A percentile compares a stretch with the other conserved stretches of the same genome.
Conservation (phyloP, 2,329 filamentous ascomycete genomes). For the Botrytis galanthina region DNA sequence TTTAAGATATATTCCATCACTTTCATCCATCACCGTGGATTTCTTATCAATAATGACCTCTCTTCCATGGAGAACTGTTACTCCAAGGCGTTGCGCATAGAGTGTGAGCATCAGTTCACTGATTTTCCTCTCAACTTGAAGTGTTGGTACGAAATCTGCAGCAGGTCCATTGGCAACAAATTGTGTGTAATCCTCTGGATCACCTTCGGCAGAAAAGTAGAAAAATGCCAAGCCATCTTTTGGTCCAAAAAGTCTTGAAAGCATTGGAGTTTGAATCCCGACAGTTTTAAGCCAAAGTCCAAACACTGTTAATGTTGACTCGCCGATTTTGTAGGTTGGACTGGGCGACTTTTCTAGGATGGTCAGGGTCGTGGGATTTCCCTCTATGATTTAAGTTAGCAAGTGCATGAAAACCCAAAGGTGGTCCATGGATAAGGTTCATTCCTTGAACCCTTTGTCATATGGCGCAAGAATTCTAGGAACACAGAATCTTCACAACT, state of each 20-base stretch:
- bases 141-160: constrained; percentile 26
- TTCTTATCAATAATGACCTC: constrained; percentile 18
- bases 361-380: constrained; percentile 20
- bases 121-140: constrained; percentile 35
- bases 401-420: background rate
- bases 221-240: constrained; percentile 36
- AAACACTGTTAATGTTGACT: constrained; percentile 33
- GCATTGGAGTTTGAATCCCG: constrained; percentile 26
- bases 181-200: constrained; percentile 25
- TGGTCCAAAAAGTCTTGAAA: constrained; percentile 31
- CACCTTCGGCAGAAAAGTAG: constrained; percentile 25
- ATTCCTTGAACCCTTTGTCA: background rate
- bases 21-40: background rate
- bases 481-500: background rate
- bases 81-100: constrained; percentile 31
- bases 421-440: background rate
- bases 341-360: constrained; percentile 29
- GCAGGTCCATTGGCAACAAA: constrained; percentile 29
- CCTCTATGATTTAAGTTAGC: background rate
- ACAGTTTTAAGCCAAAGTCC: constrained; percentile 28
- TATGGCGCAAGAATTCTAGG: background rate
- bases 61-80: constrained; percentile 33
- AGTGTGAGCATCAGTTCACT: constrained; percentile 36
- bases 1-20: background rate
- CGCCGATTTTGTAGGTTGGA: constrained; percentile 35